phyloP scores from a whole-genome alignment of 1,284 basidiomycete species.

The Athelia sp. region DNA sequence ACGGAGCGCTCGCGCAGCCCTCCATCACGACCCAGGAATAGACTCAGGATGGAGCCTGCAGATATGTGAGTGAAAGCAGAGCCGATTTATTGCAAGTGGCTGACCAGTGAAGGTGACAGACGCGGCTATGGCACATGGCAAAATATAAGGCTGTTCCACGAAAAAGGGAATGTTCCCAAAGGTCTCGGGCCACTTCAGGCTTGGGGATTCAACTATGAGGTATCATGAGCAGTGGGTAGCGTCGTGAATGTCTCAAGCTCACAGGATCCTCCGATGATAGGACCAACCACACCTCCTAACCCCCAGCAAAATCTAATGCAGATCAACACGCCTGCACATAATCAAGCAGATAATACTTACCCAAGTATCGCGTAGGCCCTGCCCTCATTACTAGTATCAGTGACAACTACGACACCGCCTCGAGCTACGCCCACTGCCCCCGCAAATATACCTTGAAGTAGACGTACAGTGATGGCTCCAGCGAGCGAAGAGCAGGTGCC shows the following conservation, averaged over 20 bases:
- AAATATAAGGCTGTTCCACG: conserved; percentile 82
- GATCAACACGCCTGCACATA: background rate
- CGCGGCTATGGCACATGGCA: conserved; percentile 83
- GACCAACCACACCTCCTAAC: conserved; percentile 88
- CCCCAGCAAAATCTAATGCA: conserved; percentile 80
- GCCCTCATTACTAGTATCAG: conserved; percentile 88
- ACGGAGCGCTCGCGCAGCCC: conserved; percentile 84
- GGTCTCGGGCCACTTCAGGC: conserved; percentile 71
- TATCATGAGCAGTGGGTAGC: too few relatives aligned
- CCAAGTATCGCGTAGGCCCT: conserved; percentile 92
- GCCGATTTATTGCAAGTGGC: conserved; percentile 11
- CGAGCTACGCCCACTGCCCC: conserved; percentile 92
- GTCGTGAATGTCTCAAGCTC: conserved; percentile 19
- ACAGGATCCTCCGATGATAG: conserved; percentile 85
- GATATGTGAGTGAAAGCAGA: background rate
- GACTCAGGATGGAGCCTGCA: conserved; percentile 75
- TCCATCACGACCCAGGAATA: conserved; percentile 89
- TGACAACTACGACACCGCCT: conserved; percentile 84
- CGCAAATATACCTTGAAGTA: conserved; percentile 93
- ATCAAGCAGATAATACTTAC: conserved; percentile 29
- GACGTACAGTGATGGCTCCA: conserved; percentile 84
- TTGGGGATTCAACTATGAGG: background rate
- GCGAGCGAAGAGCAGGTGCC: conserved; percentile 80
- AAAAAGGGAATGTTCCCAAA: conserved; percentile 71
- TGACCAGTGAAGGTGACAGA: conserved; percentile 68